Conservation (phyloP, 2,329 filamentous ascomycete species). For the Bipolaris gigantea region DNA sequence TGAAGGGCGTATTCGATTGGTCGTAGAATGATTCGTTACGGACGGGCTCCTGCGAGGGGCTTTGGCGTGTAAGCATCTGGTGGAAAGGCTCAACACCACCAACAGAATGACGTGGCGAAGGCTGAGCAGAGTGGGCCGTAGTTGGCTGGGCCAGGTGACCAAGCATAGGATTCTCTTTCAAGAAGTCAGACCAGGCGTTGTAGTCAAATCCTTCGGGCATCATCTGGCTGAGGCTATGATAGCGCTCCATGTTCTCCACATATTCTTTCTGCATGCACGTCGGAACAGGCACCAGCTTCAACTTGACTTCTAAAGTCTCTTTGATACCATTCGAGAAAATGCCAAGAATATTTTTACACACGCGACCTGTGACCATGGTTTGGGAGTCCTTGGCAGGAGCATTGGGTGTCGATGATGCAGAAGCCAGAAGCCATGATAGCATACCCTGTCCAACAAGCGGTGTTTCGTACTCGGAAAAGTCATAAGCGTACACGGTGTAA, state of each 20-base stretch:
- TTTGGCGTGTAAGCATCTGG: conserved; percentile 42
- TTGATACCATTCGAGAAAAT: conserved; percentile 80
- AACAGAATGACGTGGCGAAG: conserved; percentile 24
- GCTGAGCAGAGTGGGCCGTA: conserved; percentile 19
- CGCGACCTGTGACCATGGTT: conserved; percentile 81
- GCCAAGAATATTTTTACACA: conserved; percentile 82
- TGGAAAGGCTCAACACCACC: conserved; percentile 43
- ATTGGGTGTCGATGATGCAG: conserved; percentile 59
- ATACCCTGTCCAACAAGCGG: conserved; percentile 95
- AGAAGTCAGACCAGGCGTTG: conserved; percentile 76
- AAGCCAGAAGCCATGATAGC: conserved; percentile 78
- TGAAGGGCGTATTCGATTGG: conserved; percentile 29
- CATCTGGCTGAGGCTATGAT: conserved; percentile 60
- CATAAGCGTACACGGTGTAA: conserved; percentile 95
- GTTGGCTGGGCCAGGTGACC: conserved; percentile 37
- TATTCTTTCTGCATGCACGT: conserved; percentile 65
- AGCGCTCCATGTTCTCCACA: conserved; percentile 62
- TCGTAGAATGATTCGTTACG: conserved; percentile 35
- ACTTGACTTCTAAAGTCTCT: conserved; percentile 90
- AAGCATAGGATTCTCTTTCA: conserved; percentile 66
- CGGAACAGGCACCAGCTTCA: conserved; percentile 79
- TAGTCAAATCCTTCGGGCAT: conserved; percentile 66
- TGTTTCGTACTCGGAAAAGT: conserved; percentile 92
- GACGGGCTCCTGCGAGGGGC: conserved; percentile 28
- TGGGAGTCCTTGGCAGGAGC: conserved; percentile 63